These are phyloP conservation scores for Ascochyta fabae DNA, from an alignment of 2,329 filamentous ascomycete species.

Conservation along the genomic window DNA sequence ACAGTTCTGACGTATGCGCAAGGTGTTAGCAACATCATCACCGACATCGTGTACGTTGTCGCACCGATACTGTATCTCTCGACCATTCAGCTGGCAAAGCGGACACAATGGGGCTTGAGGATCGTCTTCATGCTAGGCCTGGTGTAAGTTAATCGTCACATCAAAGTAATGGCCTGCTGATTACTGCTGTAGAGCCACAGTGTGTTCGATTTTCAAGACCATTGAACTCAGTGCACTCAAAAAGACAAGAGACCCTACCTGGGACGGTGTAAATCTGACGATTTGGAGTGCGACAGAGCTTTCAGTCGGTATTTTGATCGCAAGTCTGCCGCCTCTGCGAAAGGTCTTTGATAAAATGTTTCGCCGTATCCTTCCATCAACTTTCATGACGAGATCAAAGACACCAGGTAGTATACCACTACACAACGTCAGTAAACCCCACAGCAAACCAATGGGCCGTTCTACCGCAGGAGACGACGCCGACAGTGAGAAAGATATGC, in stretches of 20 bases:
- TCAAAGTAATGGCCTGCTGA: not conserved
- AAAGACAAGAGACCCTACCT: conserved; percentile 32
- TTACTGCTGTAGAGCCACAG: conserved; percentile 22
- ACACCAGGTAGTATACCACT: conserved; percentile 21
- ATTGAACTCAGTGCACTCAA: conserved; percentile 27
- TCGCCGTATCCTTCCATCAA: conserved; percentile 24
- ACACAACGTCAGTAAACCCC: conserved; percentile 23
- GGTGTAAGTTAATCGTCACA: conserved; percentile 21
- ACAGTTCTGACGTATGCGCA: conserved; percentile 25
- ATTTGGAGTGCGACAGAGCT: conserved; percentile 35
- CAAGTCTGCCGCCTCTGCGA: conserved; percentile 33
- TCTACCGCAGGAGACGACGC: conserved; percentile 22
- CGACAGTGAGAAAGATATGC: conserved; percentile 30
- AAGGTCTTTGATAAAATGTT: conserved; percentile 35
- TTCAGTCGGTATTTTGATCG: conserved; percentile 34
- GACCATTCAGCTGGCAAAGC: conserved; percentile 30
- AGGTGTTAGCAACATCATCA: conserved; percentile 36
- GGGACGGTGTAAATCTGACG: conserved; percentile 32
- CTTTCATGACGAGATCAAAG: conserved; percentile 18
- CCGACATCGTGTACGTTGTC: conserved; percentile 36
- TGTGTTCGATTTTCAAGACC: conserved; percentile 35
- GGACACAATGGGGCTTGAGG: conserved; percentile 35
- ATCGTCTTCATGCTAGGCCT: conserved; percentile 38
- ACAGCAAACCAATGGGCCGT: conserved; percentile 18
- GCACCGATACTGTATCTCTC: conserved; percentile 37